phyloP scores from a whole-genome alignment of 495 filamentous ascomycete genomes.

The Aspergillus bridgeri region DNA sequence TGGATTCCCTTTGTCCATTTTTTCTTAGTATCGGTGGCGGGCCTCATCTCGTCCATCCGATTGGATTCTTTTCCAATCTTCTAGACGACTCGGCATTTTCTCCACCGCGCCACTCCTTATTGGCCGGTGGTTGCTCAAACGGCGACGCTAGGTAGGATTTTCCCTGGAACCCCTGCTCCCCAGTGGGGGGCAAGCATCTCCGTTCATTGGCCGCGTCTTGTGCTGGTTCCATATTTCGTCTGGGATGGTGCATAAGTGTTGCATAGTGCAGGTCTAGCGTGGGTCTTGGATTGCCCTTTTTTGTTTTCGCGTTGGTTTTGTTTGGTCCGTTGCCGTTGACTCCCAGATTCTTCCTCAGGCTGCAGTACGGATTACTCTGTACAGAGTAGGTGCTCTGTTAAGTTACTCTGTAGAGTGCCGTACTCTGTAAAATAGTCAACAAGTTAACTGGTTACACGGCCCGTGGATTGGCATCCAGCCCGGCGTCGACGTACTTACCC shows the following conservation, averaged over 20 bases:
- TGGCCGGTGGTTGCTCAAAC: constrained; percentile 25
- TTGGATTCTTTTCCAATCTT: constrained; percentile 16
- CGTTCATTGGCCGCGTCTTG: constrained; percentile 13
- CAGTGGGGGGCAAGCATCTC: constrained; percentile 13
- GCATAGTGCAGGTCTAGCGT: constrained; percentile 2
- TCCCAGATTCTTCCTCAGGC: neutral
- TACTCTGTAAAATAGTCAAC: neutral
- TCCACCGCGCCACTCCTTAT: constrained; percentile 11
- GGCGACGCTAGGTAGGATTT: constrained; percentile 39
- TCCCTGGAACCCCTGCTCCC: constrained; percentile 27
- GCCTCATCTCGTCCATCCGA: constrained; percentile 15
- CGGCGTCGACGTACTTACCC: constrained; percentile 18
- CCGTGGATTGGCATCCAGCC: constrained; percentile 9
- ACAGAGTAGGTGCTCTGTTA: neutral
- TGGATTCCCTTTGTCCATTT: constrained; percentile 3
- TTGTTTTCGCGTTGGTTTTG: neutral
- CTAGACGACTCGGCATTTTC: constrained; percentile 21
- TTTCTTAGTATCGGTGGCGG: constrained; percentile 3
- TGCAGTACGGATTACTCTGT: neutral
- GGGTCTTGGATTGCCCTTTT: neutral
- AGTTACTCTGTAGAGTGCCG: neutral
- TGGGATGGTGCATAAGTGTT: constrained; percentile 10
- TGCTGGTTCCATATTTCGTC: constrained; percentile 8
- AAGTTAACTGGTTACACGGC: constrained; percentile 1
- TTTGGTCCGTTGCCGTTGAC: neutral